Evolutionary conservation across 2,329 filamentous ascomycete genomes (phyloP).

Genomic region (Colletotrichum zoysiae): DNA sequence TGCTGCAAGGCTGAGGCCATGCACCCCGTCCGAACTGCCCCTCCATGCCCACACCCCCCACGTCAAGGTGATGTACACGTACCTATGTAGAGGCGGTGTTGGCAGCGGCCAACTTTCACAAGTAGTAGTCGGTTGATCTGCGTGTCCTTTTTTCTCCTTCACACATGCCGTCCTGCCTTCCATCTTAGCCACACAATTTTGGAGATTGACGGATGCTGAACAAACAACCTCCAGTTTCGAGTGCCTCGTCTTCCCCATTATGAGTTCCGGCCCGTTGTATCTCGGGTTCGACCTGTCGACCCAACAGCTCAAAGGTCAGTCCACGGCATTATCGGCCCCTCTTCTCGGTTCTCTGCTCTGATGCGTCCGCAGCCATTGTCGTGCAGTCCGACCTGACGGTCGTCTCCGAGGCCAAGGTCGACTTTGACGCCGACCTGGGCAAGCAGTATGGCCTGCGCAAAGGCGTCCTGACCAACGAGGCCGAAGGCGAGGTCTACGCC

Average conservation of each 20-base stretch:
- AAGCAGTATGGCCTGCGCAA: conserved; percentile 84
- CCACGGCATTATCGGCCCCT: not conserved
- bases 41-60: conserved; percentile 38
- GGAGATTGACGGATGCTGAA: conserved; percentile 20
- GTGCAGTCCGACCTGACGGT: conserved; percentile 87
- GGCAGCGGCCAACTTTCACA: conserved; percentile 28
- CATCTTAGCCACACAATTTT: not conserved
- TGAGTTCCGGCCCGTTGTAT: conserved; percentile 72
- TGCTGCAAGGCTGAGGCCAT: conserved; percentile 36
- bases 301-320: conserved; percentile 90
- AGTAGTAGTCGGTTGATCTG: conserved; percentile 7
- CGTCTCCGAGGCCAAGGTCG: conserved; percentile 87
- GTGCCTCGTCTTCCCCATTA: conserved; percentile 8
- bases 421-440: conserved; percentile 88
- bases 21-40: conserved; percentile 37
- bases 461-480: conserved; percentile 85
- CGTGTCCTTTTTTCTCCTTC: conserved; percentile 1
- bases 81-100: conserved; percentile 7
- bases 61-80: conserved; percentile 39
- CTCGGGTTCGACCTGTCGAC: conserved; percentile 96
- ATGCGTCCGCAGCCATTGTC: conserved; percentile 73
- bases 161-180: not conserved
- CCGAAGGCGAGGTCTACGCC: conserved; percentile 89
- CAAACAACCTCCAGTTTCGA: conserved; percentile 16
- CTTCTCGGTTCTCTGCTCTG: not conserved